phyloP scores from a whole-genome alignment of 495 filamentous ascomycete species.

The Neurospora cerealis region DNA sequence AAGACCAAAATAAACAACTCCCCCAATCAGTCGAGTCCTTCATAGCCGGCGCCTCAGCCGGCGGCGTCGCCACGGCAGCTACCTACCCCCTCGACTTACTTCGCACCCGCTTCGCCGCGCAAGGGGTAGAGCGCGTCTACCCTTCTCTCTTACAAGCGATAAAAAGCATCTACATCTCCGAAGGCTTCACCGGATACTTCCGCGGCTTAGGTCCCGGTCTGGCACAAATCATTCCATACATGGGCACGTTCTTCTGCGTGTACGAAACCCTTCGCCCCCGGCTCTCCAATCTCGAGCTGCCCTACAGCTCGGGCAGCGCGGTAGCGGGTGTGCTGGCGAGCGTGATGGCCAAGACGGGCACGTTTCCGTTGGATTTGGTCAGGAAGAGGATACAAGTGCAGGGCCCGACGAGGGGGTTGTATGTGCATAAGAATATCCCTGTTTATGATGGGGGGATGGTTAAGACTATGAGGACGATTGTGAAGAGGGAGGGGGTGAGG shows the following conservation, averaged over 20 bases:
- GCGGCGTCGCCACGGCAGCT: constrained; percentile 65
- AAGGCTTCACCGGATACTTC: constrained; percentile 75
- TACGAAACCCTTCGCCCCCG: constrained; percentile 64
- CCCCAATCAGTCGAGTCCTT: constrained; percentile 56
- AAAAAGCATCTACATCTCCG: constrained; percentile 58
- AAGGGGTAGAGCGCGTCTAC: constrained; percentile 80
- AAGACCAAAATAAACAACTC: constrained; percentile 25
- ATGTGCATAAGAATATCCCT: constrained; percentile 83
- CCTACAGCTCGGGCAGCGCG: constrained; percentile 71
- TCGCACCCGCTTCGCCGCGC: constrained; percentile 89
- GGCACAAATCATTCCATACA: constrained; percentile 84
- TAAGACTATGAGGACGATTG: constrained; percentile 53
- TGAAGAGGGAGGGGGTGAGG: constrained; percentile 60
- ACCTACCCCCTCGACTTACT: constrained; percentile 94
- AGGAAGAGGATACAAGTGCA: constrained; percentile 92
- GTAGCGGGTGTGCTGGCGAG: constrained; percentile 69
- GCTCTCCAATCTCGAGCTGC: constrained; percentile 44
- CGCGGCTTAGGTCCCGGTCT: constrained; percentile 72
- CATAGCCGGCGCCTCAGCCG: constrained; percentile 69
- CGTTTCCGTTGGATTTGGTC: constrained; percentile 91
- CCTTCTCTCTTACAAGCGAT: constrained; percentile 54
- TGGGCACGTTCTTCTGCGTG: constrained; percentile 88
- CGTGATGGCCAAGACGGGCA: constrained; percentile 72
- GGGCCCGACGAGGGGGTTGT: constrained; percentile 67
- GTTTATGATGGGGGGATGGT: constrained; percentile 57